phyloP scores from a whole-genome alignment of 148 eudicot species.

The Nyssa sinensis region DNA sequence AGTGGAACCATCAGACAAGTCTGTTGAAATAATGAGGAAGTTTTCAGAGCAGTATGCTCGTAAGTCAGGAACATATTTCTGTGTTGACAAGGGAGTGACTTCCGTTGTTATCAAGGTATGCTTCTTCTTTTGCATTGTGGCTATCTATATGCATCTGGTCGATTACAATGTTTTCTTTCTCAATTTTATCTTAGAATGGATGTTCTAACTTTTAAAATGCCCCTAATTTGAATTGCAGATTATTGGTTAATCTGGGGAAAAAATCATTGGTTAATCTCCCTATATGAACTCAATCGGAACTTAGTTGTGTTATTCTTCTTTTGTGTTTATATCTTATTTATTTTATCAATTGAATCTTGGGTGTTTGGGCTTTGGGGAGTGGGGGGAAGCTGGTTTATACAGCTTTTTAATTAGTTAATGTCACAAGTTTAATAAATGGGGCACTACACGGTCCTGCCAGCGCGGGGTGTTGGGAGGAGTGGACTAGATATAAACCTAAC shows the following conservation, averaged over 20 bases:
- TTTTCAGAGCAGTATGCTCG: slow-evolving; percentile 96
- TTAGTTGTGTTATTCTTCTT: background rate
- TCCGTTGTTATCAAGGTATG: slow-evolving; percentile 94
- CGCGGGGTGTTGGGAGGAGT: background rate
- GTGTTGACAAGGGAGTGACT: slow-evolving; percentile 90
- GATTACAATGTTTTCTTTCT: background rate
- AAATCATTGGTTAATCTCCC: background rate
- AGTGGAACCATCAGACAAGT: slow-evolving; percentile 87
- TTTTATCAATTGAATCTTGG: background rate
- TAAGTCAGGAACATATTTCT: slow-evolving; percentile 80
- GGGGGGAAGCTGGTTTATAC: background rate
- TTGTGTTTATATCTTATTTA: background rate
- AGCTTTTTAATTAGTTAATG: background rate
- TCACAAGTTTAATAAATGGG: background rate
- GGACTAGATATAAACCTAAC: background rate
- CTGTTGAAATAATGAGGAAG: slow-evolving; percentile 92
- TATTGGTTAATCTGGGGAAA: background rate
- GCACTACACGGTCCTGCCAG: background rate
- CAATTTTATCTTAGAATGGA: background rate
- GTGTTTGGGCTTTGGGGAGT: background rate
- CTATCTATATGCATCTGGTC: background rate
- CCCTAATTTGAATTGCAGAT: background rate
- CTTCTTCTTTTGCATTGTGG: background rate
- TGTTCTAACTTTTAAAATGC: background rate
- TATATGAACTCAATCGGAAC: background rate